Evolutionary conservation across 495 filamentous ascomycete genomes (phyloP).

Genomic region (Lasiosphaeria ovina): DNA sequence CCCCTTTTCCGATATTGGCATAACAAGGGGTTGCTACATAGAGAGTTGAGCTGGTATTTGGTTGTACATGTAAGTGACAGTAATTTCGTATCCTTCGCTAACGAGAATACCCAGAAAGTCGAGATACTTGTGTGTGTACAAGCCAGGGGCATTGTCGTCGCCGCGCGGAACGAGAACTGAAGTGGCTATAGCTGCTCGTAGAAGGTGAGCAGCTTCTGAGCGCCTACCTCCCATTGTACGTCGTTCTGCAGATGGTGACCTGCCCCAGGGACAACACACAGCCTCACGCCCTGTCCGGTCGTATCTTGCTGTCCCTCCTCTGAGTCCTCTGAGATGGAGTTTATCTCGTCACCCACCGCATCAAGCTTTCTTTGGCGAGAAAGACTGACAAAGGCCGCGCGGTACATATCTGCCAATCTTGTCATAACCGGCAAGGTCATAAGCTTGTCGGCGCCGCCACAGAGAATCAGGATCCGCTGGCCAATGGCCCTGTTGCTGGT

Average conservation of each 20-base stretch:
- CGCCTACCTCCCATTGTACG: conserved; percentile 37
- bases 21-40: too few relatives aligned
- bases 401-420: conserved; percentile 50
- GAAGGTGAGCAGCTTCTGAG: conserved; percentile 37
- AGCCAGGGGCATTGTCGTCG: neutral
- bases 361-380: conserved; percentile 80
- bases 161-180: neutral
- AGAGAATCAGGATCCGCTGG: conserved; percentile 39
- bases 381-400: conserved; percentile 41
- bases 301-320: conserved; percentile 22
- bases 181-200: conserved; percentile 26
- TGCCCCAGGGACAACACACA: conserved; percentile 33
- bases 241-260: conserved; percentile 52
- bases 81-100: too few relatives aligned
- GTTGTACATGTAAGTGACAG: too few relatives aligned
- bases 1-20: too few relatives aligned
- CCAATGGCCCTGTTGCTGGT: neutral
- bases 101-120: neutral
- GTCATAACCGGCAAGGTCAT: conserved; percentile 26
- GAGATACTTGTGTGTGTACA: conserved; percentile 1
- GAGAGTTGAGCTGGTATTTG: too few relatives aligned
- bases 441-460: conserved; percentile 33
- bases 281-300: conserved; percentile 31
- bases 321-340: conserved; percentile 14
- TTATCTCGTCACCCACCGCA: conserved; percentile 62